Evolutionary conservation across 768 basidiomycete genomes (phyloP).

Genomic region (Fistulinella prunicolor): DNA sequence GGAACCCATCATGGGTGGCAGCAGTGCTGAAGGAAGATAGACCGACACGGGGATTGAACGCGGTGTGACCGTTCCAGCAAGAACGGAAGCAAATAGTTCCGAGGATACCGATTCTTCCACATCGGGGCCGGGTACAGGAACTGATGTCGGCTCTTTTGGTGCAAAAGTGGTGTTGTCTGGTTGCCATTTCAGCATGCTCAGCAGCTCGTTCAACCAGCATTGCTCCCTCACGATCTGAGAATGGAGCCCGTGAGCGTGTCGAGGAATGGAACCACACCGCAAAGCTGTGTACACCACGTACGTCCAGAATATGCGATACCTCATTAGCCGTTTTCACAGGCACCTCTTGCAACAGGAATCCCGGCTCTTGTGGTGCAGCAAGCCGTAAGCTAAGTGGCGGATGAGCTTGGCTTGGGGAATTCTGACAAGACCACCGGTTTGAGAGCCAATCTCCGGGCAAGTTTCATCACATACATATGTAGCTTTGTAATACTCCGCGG

Average conservation of each 20-base stretch:
- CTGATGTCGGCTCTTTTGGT: slow-evolving; percentile 2
- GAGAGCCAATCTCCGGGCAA: background rate
- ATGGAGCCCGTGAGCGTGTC: background rate
- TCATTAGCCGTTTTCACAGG: slow-evolving; percentile 72
- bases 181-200: slow-evolving; percentile 59
- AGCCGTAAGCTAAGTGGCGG: slow-evolving; percentile 70
- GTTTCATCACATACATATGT: slow-evolving; percentile 51
- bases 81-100: slow-evolving; percentile 60
- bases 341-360: slow-evolving; percentile 67
- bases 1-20: slow-evolving; percentile 19
- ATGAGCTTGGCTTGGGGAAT: slow-evolving; percentile 61
- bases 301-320: slow-evolving; percentile 75
- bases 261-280: background rate
- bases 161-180: slow-evolving; percentile 37
- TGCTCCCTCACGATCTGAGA: slow-evolving; percentile 64
- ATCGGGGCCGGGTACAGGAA: slow-evolving; percentile 24
- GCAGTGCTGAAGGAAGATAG: slow-evolving; percentile 45
- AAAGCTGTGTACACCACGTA: slow-evolving; percentile 23
- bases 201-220: slow-evolving; percentile 79
- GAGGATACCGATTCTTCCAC: slow-evolving; percentile 39
- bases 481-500: slow-evolving; percentile 65
- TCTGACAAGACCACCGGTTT: slow-evolving; percentile 37
- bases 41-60: slow-evolving; percentile 66
- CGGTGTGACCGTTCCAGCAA: slow-evolving; percentile 47
- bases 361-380: slow-evolving; percentile 68